Evolutionary conservation across 345 rosid genomes (phyloP).

Genomic region (Linum trigynum): DNA sequence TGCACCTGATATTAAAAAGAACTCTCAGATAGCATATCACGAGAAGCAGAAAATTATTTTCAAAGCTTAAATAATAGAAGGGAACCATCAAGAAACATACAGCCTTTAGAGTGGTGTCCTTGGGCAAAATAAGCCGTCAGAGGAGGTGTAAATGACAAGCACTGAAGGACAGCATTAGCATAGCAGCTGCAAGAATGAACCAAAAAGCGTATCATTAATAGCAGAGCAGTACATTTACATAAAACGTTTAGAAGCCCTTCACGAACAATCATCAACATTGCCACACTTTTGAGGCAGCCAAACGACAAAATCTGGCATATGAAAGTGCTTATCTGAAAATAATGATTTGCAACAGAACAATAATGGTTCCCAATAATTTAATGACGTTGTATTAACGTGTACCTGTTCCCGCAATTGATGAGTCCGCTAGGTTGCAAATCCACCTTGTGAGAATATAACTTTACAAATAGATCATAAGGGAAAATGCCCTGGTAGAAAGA

Average conservation of each 20-base stretch:
- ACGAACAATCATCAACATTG: background rate
- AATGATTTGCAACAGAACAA: background rate
- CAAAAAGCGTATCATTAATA: background rate
- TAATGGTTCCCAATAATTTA: background rate
- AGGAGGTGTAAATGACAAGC: slow-evolving; percentile 90
- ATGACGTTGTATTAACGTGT: background rate
- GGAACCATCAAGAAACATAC: slow-evolving; percentile 33
- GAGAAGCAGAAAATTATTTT: slow-evolving; percentile 10
- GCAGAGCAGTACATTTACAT: background rate
- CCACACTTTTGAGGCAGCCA: too few species aligned
- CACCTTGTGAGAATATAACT: slow-evolving; percentile 56
- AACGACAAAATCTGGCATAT: too few species aligned
- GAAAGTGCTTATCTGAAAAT: too few species aligned
- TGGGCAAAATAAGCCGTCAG: slow-evolving; percentile 76
- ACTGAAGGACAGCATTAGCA: slow-evolving; percentile 90
- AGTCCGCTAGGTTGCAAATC: slow-evolving; percentile 83
- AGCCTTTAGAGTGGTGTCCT: slow-evolving; percentile 69
- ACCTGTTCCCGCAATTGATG: slow-evolving; percentile 92
- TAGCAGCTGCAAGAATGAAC: slow-evolving; percentile 68
- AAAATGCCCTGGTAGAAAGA: slow-evolving; percentile 54
- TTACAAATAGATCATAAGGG: slow-evolving; percentile 68
- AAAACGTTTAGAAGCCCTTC: background rate
- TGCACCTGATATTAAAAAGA: slow-evolving; percentile 41
- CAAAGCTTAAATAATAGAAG: slow-evolving; percentile 13
- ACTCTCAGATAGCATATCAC: background rate